phyloP scores from a whole-genome alignment of 179 eudicot genomes.

The Heliamphora pulchella region DNA sequence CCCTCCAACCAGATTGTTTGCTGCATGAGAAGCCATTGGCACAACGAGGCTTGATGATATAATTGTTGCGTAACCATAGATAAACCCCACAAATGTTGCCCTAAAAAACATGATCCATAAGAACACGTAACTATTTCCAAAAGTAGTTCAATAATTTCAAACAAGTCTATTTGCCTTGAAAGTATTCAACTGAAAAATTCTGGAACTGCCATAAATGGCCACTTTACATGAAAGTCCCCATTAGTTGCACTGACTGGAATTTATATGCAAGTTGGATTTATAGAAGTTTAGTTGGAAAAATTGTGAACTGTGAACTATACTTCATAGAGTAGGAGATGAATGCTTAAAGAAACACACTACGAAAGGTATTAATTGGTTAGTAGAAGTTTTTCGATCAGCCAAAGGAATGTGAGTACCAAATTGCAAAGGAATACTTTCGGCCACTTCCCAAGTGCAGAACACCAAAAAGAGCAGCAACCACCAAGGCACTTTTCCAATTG shows the following conservation, averaged over 20 bases:
- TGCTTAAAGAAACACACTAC: not conserved
- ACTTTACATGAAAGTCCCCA: not conserved
- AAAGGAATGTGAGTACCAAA: conserved; percentile 43
- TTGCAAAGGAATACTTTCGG: conserved; percentile 69
- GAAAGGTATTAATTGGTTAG: no score
- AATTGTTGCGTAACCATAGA: conserved; percentile 67
- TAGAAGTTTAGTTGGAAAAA: not conserved
- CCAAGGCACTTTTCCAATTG: conserved; percentile 50
- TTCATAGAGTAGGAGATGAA: not conserved
- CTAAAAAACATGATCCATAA: conserved; percentile 26
- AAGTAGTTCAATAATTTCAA: not conserved
- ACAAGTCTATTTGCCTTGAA: not conserved
- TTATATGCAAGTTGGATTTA: not conserved
- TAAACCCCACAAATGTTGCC: conserved; percentile 84
- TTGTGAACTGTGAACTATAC: not conserved
- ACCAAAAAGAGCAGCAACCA: conserved; percentile 67
- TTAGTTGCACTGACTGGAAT: not conserved
- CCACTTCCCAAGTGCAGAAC: conserved; percentile 79
- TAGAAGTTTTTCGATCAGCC: not conserved
- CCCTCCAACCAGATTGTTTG: conserved; percentile 78
- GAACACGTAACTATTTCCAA: not conserved
- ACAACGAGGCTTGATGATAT: conserved; percentile 64
- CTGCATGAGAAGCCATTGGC: conserved; percentile 80
- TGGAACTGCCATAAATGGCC: not conserved
- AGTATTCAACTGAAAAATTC: no score